Percentiles rank a stretch among this genome's conserved stretches.
Evolutionary conservation across 345 rosid species (phyloP).

Genomic region (Boechera divaricarpa): DNA sequence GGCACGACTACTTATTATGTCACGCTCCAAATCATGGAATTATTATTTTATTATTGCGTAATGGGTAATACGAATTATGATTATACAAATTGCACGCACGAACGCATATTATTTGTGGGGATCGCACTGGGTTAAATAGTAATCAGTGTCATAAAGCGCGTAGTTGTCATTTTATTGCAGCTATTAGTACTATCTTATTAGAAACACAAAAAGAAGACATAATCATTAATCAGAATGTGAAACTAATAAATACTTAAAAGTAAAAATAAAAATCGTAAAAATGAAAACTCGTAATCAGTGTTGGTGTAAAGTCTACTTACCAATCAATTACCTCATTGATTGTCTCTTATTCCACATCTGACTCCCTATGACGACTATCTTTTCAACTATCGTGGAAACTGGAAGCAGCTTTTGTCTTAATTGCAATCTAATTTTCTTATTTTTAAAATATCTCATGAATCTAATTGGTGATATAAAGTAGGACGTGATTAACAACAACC

Average conservation of each 20-base stretch:
- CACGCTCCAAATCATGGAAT: constrained; percentile 21
- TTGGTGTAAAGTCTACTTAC: constrained; percentile 21
- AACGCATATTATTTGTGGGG: constrained; percentile 20
- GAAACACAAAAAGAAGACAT: no score
- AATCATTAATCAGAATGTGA: neutral
- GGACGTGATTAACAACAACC: no score
- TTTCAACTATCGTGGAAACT: constrained; percentile 20
- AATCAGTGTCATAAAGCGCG: constrained; percentile 23
- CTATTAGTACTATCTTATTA: no score
- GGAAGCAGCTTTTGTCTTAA: constrained; percentile 5
- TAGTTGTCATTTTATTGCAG: constrained; percentile 14
- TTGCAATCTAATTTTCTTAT: neutral
- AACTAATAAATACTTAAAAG: neutral
- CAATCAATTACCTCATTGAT: constrained; percentile 18
- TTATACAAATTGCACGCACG: constrained; percentile 29
- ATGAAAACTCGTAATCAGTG: constrained; percentile 5
- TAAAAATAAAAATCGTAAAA: neutral
- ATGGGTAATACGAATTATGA: constrained; percentile 1
- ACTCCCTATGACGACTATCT: constrained; percentile 23
- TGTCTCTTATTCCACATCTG: constrained; percentile 14
- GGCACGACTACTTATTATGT: constrained; percentile 13
- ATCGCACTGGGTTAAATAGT: no score
- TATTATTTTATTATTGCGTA: neutral
- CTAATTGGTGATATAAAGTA: no score
- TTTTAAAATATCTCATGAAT: no score